These are phyloP conservation scores for Plasmodium ovale DNA, from an alignment of 169 alveolate species.

Conservation along the genomic window DNA sequence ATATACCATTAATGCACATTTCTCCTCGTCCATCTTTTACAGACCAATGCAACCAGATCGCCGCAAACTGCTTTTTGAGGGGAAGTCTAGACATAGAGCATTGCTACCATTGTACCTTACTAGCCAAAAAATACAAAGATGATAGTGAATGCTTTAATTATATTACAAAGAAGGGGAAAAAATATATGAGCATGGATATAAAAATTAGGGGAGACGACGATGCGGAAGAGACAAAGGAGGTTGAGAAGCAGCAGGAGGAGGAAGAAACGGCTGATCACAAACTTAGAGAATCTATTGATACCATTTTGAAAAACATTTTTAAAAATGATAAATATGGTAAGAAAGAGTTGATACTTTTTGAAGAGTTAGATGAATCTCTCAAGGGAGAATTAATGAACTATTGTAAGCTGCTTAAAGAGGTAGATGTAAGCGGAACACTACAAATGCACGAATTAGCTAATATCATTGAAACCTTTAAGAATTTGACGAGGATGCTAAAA, in stretches of 20 bases:
- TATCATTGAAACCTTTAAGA: slow-evolving; percentile 20
- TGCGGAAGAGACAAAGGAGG: neutral
- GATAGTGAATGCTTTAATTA: slow-evolving; percentile 24
- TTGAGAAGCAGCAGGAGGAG: neutral
- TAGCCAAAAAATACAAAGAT: neutral
- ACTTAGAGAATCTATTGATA: slow-evolving; percentile 21
- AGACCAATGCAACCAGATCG: slow-evolving; percentile 6
- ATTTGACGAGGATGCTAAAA: slow-evolving; percentile 12
- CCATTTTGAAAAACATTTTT: slow-evolving; percentile 12
- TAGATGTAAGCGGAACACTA: slow-evolving; percentile 58
- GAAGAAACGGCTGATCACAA: slow-evolving; percentile 9
- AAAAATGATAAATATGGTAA: slow-evolving; percentile 1
- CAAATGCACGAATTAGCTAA: slow-evolving; percentile 19
- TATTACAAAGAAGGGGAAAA: neutral
- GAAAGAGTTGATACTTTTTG: slow-evolving; percentile 2
- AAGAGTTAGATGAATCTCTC: slow-evolving; percentile 18
- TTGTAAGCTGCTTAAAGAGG: slow-evolving; percentile 24
- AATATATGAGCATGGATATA: neutral
- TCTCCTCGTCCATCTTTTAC: neutral
- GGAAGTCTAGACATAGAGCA: slow-evolving; percentile 33
- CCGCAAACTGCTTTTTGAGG: slow-evolving; percentile 41
- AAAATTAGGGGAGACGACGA: slow-evolving; percentile 9
- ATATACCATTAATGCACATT: neutral
- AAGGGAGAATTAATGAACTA: slow-evolving; percentile 15
- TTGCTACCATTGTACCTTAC: slow-evolving; percentile 44